Conservation (phyloP, 306 rosid genomes). For the Biancaea sappan region DNA sequence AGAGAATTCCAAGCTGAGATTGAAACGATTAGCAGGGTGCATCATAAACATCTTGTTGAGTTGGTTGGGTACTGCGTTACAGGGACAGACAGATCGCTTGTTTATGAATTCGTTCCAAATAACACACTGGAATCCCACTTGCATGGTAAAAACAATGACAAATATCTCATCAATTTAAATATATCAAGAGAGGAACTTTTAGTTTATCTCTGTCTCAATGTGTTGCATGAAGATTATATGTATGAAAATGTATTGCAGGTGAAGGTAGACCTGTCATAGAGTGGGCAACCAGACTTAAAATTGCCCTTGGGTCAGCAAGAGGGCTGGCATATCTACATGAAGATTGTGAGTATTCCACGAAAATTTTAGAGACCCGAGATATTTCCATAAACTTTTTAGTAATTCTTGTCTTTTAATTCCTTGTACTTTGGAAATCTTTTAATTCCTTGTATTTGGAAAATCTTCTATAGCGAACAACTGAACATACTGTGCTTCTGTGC, state of each 20-base stretch:
- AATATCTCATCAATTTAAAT: too few species aligned
- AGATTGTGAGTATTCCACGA: slow-evolving; percentile 49
- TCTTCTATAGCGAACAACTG: background rate
- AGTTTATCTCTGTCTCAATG: too few species aligned
- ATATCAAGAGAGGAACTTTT: too few species aligned
- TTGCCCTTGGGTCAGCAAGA: slow-evolving; percentile 59
- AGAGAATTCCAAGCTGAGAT: slow-evolving; percentile 62
- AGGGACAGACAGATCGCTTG: slow-evolving; percentile 48
- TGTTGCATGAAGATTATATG: slow-evolving; percentile 14
- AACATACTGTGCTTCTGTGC: background rate
- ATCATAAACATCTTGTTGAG: slow-evolving; percentile 62
- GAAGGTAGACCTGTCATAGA: slow-evolving; percentile 39
- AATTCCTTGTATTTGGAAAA: background rate
- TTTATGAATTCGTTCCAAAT: slow-evolving; percentile 59
- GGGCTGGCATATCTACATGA: slow-evolving; percentile 64
- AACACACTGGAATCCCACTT: slow-evolving; percentile 61
- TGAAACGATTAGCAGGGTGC: slow-evolving; percentile 56
- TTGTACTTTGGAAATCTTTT: background rate
- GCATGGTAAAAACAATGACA: slow-evolving; percentile 34
- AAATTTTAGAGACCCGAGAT: background rate
- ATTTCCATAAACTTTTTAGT: background rate
- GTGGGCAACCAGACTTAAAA: slow-evolving; percentile 50
- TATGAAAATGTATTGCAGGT: slow-evolving; percentile 40
- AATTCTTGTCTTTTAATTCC: too few species aligned
- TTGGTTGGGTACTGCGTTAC: slow-evolving; percentile 53